Percentiles rank a stretch among this genome's conserved stretches.
These are phyloP conservation scores for Blepharisma japonicum DNA, from an alignment of 73 alveolate species.

Conservation along the genomic window DNA sequence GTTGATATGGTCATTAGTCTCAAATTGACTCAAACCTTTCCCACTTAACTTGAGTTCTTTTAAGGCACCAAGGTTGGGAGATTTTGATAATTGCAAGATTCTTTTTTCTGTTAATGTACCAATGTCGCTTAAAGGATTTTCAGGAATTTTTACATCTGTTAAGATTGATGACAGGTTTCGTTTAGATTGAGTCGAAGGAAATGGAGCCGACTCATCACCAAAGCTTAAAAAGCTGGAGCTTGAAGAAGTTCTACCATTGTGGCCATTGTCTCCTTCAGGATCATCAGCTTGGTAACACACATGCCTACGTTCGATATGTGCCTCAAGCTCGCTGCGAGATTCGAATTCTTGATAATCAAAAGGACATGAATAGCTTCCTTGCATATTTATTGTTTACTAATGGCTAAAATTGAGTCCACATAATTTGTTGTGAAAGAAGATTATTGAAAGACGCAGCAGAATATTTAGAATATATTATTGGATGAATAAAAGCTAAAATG, in stretches of 20 bases:
- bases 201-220: not conserved
- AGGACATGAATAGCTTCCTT: not conserved
- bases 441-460: no score
- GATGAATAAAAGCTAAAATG: no score
- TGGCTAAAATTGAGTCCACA: no score
- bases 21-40: not conserved
- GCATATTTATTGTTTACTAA: no score
- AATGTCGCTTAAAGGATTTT: constrained; percentile 16
- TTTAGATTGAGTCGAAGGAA: not conserved
- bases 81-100: not conserved
- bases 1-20: not conserved
- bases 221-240: not conserved
- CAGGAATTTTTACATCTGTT: not conserved
- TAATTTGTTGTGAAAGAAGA: no score
- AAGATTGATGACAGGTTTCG: not conserved
- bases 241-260: not conserved
- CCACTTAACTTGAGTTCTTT: not conserved
- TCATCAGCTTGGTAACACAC: not conserved
- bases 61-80: constrained; percentile 9
- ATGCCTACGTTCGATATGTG: not conserved
- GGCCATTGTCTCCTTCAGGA: not conserved
- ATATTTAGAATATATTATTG: no score
- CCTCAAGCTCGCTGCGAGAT: not conserved
- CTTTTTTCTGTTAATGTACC: not conserved
- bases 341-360: constrained; percentile 5